These are phyloP conservation scores for Paraphaeosphaeria sporulosa DNA, from an alignment of 2,329 filamentous ascomycete species.

Conservation along the genomic window DNA sequence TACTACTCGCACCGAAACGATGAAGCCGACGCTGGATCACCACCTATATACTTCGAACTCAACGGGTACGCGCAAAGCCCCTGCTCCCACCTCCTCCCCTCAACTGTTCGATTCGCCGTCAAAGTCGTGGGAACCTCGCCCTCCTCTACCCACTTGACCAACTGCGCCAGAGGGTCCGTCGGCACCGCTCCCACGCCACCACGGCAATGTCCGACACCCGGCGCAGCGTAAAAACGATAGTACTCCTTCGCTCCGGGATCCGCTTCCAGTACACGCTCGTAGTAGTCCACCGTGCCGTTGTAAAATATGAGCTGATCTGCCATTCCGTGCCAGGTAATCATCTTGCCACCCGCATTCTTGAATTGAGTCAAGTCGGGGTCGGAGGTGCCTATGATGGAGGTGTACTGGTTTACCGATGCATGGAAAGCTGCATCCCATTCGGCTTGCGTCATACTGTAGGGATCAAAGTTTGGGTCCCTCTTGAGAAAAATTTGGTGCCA, in stretches of 20 bases:
- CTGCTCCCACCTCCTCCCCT: neutral
- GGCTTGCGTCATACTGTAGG: neutral
- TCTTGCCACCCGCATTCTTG: slow-evolving; percentile 27
- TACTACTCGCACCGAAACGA: neutral
- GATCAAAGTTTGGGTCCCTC: slow-evolving; percentile 13
- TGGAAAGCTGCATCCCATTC: slow-evolving; percentile 17
- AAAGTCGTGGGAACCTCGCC: slow-evolving; percentile 26
- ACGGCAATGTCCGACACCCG: slow-evolving; percentile 32
- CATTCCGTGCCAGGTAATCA: slow-evolving; percentile 36
- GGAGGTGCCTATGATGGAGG: slow-evolving; percentile 22
- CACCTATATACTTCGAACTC: neutral
- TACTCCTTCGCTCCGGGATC: slow-evolving; percentile 25
- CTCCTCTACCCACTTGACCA: slow-evolving; percentile 40
- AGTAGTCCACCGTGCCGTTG: slow-evolving; percentile 21
- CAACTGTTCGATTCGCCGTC: slow-evolving; percentile 1
- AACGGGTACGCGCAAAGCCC: neutral
- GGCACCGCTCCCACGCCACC: slow-evolving; percentile 29
- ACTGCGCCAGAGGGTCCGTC: slow-evolving; percentile 42
- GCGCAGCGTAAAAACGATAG: slow-evolving; percentile 33
- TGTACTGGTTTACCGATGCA: slow-evolving; percentile 19
- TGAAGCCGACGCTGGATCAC: neutral
- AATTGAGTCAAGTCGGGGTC: slow-evolving; percentile 30
- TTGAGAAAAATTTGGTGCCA: slow-evolving; percentile 22
- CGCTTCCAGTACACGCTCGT: slow-evolving; percentile 20
- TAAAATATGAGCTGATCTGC: slow-evolving; percentile 22